Evolutionary conservation across 1,139 yeast genomes (phyloP), one percentile per base, ranked within the genome.

Genomic region (Pneumocystis sp.): DNA sequence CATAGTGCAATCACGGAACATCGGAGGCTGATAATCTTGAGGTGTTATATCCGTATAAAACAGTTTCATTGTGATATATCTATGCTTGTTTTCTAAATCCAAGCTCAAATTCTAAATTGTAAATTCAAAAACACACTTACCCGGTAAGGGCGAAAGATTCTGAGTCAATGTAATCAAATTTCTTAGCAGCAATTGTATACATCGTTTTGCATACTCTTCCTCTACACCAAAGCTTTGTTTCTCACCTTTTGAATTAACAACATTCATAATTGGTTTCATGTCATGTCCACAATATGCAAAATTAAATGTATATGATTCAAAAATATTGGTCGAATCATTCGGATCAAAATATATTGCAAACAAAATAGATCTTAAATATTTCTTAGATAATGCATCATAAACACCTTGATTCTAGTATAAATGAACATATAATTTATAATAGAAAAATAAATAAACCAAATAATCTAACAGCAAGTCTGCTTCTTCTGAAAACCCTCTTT

Each of bases 121-220:
- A 25, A 25, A 12, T 21, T 25, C 1, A 50, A 37, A 72, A 39
- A 39, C 10, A 21, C 0, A 12, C 19, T 10, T 31, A 31, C 61
- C 61, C 0, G 85, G 85, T 50, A 82, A 71, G 0, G 82, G 78
- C 31, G 81, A 79, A 44, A 83, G 74, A 0, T 80, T 74, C 71
- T 83, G 86, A 0, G 85, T 81, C n/a, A 80, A 72, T 0, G 82
- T 74, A 37, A 83, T 80, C 64, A 83, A 77, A 66, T 81, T 74
- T 70, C 78, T 78, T 76, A 83, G 77, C 64, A 83, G 70, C 63
- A 77, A 80, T 66, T 80, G 82, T 8, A 80, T 74, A 68, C 76
- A 75, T 66, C 74, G 74, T 67, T 81, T 75, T 8, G 81, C 77
- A 42, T 76, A 73, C 21, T 62, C 66, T n/a, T 63, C 59, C 34